Conservation (phyloP, 345 rosid genomes). For the Rubroshorea leprosula region DNA sequence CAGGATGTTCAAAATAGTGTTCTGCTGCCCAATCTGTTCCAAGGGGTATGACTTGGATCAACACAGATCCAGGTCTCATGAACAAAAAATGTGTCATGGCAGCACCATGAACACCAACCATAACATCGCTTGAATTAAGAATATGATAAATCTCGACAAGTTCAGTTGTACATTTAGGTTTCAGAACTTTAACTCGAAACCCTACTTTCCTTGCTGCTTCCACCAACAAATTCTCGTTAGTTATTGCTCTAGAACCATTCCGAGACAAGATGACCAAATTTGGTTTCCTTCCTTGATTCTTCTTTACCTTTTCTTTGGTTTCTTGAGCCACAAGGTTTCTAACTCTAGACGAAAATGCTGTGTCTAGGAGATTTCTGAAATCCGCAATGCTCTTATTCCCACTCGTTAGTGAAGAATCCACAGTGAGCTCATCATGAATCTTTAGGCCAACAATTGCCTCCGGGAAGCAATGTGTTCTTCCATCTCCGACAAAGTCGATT, state of each 20-base stretch:
- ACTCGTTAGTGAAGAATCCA: conserved; percentile 40
- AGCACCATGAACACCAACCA: conserved; percentile 70
- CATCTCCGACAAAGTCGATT: conserved; percentile 52
- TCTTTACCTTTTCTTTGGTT: conserved; percentile 26
- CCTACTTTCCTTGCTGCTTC: conserved; percentile 58
- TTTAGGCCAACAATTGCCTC: conserved; percentile 70
- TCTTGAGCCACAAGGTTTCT: conserved; percentile 38
- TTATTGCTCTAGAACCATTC: conserved; percentile 57
- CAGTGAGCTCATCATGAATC: conserved; percentile 69
- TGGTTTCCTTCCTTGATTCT: conserved; percentile 31
- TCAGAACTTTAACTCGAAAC: conserved; percentile 33
- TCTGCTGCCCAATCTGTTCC: conserved; percentile 67
- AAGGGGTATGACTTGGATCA: conserved; percentile 54
- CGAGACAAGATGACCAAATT: conserved; percentile 65
- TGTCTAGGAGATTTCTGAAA: conserved; percentile 53
- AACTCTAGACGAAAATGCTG: conserved; percentile 50
- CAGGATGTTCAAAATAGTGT: conserved; percentile 50
- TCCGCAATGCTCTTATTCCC: conserved; percentile 46
- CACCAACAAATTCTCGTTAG: conserved; percentile 51
- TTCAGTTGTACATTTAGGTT: conserved; percentile 23
- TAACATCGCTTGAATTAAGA: conserved; percentile 53
- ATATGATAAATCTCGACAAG: conserved; percentile 40
- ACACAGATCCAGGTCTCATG: conserved; percentile 52
- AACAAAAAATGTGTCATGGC: conserved; percentile 64
- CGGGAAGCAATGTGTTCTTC: conserved; percentile 71